Evolutionary conservation across 352 stramenopile genomes (phyloP).

Genomic region (Globisporangium polare): DNA sequence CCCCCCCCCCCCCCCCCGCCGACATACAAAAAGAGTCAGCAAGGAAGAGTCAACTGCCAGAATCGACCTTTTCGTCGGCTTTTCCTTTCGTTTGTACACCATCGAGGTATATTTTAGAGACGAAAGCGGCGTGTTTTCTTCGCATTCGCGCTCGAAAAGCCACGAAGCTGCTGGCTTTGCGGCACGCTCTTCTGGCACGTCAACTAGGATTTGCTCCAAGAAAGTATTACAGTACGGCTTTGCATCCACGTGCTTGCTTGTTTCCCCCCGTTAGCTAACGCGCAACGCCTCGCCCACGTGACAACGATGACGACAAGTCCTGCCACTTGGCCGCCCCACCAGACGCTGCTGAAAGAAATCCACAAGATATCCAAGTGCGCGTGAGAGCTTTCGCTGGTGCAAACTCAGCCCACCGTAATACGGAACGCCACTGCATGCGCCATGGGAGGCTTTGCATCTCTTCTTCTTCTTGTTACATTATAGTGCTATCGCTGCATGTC

Average conservation of each 20-base stretch:
- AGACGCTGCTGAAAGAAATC: background rate
- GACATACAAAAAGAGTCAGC: background rate
- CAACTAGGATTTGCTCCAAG: background rate
- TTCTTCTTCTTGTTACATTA: too few relatives aligned
- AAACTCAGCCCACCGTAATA: too few relatives aligned
- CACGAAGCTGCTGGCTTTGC: background rate
- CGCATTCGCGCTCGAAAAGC: background rate
- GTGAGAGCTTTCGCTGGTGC: background rate
- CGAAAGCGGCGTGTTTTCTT: background rate
- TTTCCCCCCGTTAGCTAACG: background rate
- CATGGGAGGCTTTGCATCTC: background rate
- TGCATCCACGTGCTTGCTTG: background rate
- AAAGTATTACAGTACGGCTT: too few relatives aligned
- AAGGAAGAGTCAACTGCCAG: background rate
- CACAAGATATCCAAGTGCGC: background rate
- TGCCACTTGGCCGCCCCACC: background rate
- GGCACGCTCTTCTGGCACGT: background rate
- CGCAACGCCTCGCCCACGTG: background rate
- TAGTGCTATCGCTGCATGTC: too few relatives aligned
- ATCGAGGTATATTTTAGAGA: background rate
- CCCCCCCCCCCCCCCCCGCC: too few relatives aligned
- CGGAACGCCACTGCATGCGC: background rate
- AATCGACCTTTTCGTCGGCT: background rate
- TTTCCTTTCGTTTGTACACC: background rate
- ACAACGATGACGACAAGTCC: background rate